A percentile compares a stretch with the other conserved stretches of the same genome.
Evolutionary conservation across 768 basidiomycete species (phyloP).

Genomic region (Pisolithus orientalis): DNA sequence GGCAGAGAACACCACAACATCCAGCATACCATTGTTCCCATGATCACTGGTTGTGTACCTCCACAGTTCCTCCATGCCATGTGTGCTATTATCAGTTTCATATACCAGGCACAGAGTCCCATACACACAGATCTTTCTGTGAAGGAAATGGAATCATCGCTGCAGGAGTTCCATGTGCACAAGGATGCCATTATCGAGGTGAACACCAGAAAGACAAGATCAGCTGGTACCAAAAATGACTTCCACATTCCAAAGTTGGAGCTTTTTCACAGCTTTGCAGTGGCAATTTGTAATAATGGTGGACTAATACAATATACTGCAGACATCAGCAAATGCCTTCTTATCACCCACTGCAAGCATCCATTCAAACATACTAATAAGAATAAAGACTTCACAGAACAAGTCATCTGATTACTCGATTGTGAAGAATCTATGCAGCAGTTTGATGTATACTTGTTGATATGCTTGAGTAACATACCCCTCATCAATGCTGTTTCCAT

Average conservation of each 20-base stretch:
- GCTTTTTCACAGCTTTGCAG: not conserved
- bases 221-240: not conserved
- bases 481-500: too few species aligned
- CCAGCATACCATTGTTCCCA: not conserved
- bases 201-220: not conserved
- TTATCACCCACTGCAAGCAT: not conserved
- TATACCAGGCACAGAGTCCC: too few species aligned
- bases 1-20: not conserved
- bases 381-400: constrained; percentile 28
- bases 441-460: too few species aligned
- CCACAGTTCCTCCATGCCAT: not conserved
- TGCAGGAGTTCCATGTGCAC: not conserved
- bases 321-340: constrained; percentile 27
- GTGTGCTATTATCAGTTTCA: too few species aligned
- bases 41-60: not conserved
- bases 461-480: too few species aligned
- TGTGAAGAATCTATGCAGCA: constrained; percentile 18
- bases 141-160: not conserved
- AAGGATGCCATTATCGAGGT: not conserved
- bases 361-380: constrained; percentile 17
- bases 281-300: constrained; percentile 20
- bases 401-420: constrained; percentile 30
- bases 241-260: not conserved
- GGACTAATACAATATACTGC: constrained; percentile 30
- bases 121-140: not conserved